Conservation (phyloP, 1,284 basidiomycete species). For the Tylopilus sp. region DNA sequence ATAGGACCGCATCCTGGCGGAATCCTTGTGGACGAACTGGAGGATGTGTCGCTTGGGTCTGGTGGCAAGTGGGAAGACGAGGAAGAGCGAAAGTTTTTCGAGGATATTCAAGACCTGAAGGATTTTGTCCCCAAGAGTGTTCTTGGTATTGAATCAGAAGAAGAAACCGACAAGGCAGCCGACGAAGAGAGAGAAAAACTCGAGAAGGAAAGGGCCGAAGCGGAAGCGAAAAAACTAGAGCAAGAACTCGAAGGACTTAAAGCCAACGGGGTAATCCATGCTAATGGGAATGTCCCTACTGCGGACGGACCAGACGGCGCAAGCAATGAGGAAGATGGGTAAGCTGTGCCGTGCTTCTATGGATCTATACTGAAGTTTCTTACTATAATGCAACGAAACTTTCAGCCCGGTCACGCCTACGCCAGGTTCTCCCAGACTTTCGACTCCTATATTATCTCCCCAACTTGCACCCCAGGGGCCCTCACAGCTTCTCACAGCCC, state of each 20-base stretch:
- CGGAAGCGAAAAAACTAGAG: slow-evolving; percentile 64
- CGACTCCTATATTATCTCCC: slow-evolving; percentile 59
- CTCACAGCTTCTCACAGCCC: slow-evolving; percentile 84
- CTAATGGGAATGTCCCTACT: slow-evolving; percentile 19
- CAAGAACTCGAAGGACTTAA: slow-evolving; percentile 58
- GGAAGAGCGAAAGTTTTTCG: slow-evolving; percentile 91
- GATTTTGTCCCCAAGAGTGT: slow-evolving; percentile 87
- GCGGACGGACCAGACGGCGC: slow-evolving; percentile 20
- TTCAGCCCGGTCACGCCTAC: slow-evolving; percentile 51
- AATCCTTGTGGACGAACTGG: slow-evolving; percentile 44
- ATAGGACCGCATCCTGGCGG: slow-evolving; percentile 55
- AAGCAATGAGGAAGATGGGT: slow-evolving; percentile 51
- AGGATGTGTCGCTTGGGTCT: slow-evolving; percentile 50
- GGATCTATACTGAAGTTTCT: slow-evolving; percentile 2
- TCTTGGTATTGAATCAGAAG: slow-evolving; percentile 73
- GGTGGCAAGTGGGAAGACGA: slow-evolving; percentile 98
- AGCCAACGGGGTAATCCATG: slow-evolving; percentile 32
- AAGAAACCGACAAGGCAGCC: slow-evolving; percentile 37
- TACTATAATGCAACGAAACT: background rate
- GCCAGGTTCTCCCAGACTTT: slow-evolving; percentile 59
- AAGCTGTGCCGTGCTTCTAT: slow-evolving; percentile 21
- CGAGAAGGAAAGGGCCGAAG: slow-evolving; percentile 48
- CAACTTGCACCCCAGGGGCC: slow-evolving; percentile 78
- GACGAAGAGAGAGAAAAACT: slow-evolving; percentile 44
- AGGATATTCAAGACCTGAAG: slow-evolving; percentile 87